Percentiles rank a stretch among this genome's conserved stretches.
Evolutionary conservation across 345 rosid species (phyloP).

Genomic region (Dipteronia sinensis): DNA sequence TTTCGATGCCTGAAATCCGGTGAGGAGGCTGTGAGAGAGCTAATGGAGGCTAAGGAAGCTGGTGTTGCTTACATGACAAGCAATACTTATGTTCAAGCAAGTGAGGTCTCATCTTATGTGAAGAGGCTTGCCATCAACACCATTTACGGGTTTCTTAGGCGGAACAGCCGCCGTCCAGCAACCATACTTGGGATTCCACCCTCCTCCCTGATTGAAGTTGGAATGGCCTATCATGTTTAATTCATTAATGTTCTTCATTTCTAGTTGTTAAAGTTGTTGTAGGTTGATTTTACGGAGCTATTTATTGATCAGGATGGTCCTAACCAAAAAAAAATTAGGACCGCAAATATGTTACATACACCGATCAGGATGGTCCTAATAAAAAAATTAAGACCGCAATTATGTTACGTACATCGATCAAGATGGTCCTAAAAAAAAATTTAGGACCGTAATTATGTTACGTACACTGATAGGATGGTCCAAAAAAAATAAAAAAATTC

Average conservation of each 20-base stretch:
- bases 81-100: constrained; percentile 29
- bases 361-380: no score
- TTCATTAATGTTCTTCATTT: not conserved
- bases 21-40: constrained; percentile 31
- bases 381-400: no score
- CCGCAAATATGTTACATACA: no score
- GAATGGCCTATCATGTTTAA: constrained; percentile 42
- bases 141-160: constrained; percentile 40
- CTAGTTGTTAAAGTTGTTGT: no score
- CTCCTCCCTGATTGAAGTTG: constrained; percentile 36
- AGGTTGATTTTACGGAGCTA: no score
- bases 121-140: constrained; percentile 38
- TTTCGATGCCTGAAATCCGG: constrained; percentile 14
- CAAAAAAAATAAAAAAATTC: no score
- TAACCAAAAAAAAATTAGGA: no score
- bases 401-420: no score
- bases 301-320: no score
- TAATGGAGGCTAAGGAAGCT: constrained; percentile 40
- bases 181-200: constrained; percentile 34
- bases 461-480: no score
- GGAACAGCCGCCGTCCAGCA: constrained; percentile 35
- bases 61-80: constrained; percentile 44
- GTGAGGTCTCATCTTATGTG: constrained; percentile 27
- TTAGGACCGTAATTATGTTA: no score
- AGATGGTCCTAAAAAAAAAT: no score